Conservation (phyloP, 495 filamentous ascomycete genomes). For the Hypoxylon fragiforme region DNA sequence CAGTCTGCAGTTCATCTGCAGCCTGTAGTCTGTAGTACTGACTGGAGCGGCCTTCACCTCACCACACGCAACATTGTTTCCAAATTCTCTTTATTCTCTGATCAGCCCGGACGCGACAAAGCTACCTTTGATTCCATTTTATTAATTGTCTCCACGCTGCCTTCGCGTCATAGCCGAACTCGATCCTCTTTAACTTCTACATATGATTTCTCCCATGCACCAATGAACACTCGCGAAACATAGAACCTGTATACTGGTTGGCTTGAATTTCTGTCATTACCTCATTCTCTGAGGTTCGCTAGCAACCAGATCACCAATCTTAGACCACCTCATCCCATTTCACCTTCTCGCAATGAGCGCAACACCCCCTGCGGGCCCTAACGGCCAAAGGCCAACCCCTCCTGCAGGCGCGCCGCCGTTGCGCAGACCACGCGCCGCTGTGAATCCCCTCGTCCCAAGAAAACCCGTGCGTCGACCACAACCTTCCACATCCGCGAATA, state of each 20-base stretch:
- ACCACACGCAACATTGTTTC: not conserved
- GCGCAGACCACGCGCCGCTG: slow-evolving; percentile 52
- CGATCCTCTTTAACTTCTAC: not conserved
- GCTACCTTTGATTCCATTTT: not conserved
- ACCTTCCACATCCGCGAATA: slow-evolving; percentile 28
- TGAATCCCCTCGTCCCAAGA: slow-evolving; percentile 70
- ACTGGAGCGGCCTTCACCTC: not conserved
- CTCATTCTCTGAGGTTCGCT: not conserved
- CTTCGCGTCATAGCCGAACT: slow-evolving; percentile 1
- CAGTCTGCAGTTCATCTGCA: no score
- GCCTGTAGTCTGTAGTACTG: not conserved
- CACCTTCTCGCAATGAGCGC: slow-evolving; percentile 42
- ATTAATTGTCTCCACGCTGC: not conserved
- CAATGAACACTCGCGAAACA: slow-evolving; percentile 4
- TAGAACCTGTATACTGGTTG: slow-evolving; percentile 1
- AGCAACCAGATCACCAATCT: slow-evolving; percentile 7
- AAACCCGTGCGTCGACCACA: slow-evolving; percentile 43
- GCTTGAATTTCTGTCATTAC: slow-evolving; percentile 10
- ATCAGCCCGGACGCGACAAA: not conserved
- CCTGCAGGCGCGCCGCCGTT: slow-evolving; percentile 39
- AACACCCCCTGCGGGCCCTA: slow-evolving; percentile 55
- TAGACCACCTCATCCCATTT: not conserved
- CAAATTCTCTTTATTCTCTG: not conserved
- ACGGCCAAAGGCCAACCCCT: slow-evolving; percentile 48
- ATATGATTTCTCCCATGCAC: not conserved